Conservation (phyloP, 495 filamentous ascomycete species). For the Penicillium waksmanii region DNA sequence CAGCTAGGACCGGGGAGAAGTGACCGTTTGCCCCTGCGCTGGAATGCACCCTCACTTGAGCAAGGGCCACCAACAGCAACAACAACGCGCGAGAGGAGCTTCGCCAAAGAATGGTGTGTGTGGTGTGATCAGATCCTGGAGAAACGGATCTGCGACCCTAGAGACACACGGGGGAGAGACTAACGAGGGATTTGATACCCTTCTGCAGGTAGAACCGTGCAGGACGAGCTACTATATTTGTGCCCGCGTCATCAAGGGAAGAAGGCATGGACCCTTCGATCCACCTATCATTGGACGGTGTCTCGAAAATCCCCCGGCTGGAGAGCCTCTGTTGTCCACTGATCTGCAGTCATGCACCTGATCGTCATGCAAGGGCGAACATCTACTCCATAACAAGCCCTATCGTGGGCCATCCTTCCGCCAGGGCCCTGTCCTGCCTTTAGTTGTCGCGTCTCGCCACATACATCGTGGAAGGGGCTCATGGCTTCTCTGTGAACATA, state of each 20-base stretch:
- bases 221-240: not conserved
- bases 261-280: conserved; percentile 11
- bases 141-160: conserved; percentile 17
- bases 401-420: not conserved
- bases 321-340: not conserved
- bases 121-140: conserved; percentile 9
- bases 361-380: conserved; percentile 19
- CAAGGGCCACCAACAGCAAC: conserved; percentile 22
- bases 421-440: not conserved
- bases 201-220: conserved; percentile 7
- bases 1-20: conserved; percentile 12
- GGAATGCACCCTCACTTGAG: conserved; percentile 35
- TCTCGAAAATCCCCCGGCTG: conserved; percentile 11
- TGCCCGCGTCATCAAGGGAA: conserved; percentile 15
- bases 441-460: conserved; percentile 6
- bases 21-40: conserved; percentile 21
- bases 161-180: conserved; percentile 6
- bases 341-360: conserved; percentile 17
- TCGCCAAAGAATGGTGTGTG: conserved; percentile 8
- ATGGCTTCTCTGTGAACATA: conserved; percentile 16
- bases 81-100: not conserved
- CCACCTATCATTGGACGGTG: conserved; percentile 17
- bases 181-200: not conserved
- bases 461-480: conserved; percentile 1
- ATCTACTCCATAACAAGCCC: conserved; percentile 13